Base-by-base conservation (phyloP, 208 protist genomes). In the Acanthamoeba culbertsoni region DNA sequence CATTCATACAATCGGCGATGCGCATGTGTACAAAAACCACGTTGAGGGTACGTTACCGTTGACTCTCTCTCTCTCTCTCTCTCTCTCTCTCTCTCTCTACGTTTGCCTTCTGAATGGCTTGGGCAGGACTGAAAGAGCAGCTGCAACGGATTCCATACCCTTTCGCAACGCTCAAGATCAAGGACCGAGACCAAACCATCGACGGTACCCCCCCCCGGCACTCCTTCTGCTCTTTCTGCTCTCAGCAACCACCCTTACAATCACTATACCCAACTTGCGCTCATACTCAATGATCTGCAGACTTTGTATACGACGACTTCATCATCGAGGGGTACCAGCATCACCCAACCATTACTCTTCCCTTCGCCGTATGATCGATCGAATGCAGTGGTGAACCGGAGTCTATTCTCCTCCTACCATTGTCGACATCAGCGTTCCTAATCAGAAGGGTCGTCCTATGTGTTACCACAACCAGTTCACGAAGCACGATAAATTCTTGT, bases 1-100 rank as follows among this genome's bases (percentile, higher is more conserved):
- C 40, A 95, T 99, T 7, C 99, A 99, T 96, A 98, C 97, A 0
- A 95, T 99, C n/a, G 99, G 99, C 31, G 99, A 99, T 93, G 98
- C 99, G 2, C 99, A 99, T 95, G 97, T 99, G n/a, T 99, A 99
- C 96, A 93, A 79, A 14, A 99, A 99, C 95, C 99, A 99, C 96
- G 96, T 99, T 23, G 98, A 99, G 42, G 63, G 63, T 42, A 43
- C 28, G 20, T n/a, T 23, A 75, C 6, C 63, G 18, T 68, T 8
- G 12, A 8, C 14, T 8, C 14, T n/a, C 14, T 4, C 51, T n/a
- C 18, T 62, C 55, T 62, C 0, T 26, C 18, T n/a, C 23, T 26
- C 23, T 26, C 10, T 62, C 6, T 62, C 12, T 18, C 31, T 7
- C 31, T 18, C 18, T 55, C 48, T 55, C 48, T 23, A 23, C 48